These are phyloP conservation scores for Suillus variegatus DNA, from an alignment of 768 basidiomycete species.

Conservation along the genomic window DNA sequence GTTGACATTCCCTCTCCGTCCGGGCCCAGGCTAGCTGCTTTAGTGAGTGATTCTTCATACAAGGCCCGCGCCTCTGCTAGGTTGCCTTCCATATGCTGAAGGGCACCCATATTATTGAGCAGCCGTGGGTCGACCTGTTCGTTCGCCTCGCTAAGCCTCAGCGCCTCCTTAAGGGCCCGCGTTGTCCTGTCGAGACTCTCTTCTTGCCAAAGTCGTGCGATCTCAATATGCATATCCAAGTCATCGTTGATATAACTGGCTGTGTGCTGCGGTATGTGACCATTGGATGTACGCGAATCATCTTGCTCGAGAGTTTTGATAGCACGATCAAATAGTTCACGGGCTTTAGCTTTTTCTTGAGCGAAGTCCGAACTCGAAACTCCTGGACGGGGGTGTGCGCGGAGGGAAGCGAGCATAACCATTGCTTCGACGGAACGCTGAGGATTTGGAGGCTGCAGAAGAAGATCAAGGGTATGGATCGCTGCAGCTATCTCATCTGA, in stretches of 20 bases:
- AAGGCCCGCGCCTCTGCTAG: conserved; percentile 54
- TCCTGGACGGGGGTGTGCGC: conserved; percentile 80
- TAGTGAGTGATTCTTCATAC: conserved; percentile 77
- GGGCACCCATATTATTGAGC: conserved; percentile 77
- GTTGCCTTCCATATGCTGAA: conserved; percentile 71
- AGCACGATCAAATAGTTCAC: conserved; percentile 81
- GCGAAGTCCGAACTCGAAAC: conserved; percentile 71
- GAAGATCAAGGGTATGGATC: conserved; percentile 79
- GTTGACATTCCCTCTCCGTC: conserved; percentile 75
- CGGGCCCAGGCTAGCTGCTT: conserved; percentile 45
- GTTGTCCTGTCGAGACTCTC: conserved; percentile 75
- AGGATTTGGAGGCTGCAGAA: conserved; percentile 65
- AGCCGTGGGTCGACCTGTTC: conserved; percentile 63
- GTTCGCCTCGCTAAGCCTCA: conserved; percentile 57
- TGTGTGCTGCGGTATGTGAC: conserved; percentile 30
- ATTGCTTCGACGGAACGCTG: conserved; percentile 80
- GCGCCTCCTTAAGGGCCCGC: conserved; percentile 73
- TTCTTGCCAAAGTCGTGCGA: conserved; percentile 86
- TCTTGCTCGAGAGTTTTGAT: conserved; percentile 66
- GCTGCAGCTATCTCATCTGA: conserved; percentile 82
- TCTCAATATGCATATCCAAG: conserved; percentile 86
- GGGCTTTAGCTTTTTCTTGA: conserved; percentile 71
- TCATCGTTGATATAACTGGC: conserved; percentile 70
- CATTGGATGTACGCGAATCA: conserved; percentile 46
- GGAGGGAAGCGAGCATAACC: conserved; percentile 86